Base-by-base conservation (phyloP, 257 asterid species). In the Penstemon newberryi region DNA sequence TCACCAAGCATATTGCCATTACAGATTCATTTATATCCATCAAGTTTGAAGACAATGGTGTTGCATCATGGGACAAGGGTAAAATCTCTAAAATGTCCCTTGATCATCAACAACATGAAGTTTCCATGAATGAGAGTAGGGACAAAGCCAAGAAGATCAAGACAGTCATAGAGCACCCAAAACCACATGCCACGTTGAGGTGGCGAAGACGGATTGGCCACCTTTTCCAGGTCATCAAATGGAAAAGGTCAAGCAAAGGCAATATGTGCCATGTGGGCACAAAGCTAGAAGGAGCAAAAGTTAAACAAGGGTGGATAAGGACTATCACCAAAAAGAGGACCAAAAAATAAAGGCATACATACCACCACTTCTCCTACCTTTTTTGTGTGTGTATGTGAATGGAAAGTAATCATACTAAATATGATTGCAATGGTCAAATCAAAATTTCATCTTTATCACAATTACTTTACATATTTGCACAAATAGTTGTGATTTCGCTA, bases 1-100 rank as follows among this genome's bases (percentile, higher is more conserved):
- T 25, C 2, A 25, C 33, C 33, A 25, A 25, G 33, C 33, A 25
- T 25, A 25, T 66, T 36, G 25, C 33, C 33, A 50, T 45, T 81
- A 76, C 81, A 92, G 98, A 86, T 18, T 87, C 98, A n/a, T 92
- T 86, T 66, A 92, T 90, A 88, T 87, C 98, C 60, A 87, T 92
- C 64, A 90, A 90, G 78, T 89, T 92, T 75, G 98, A 81, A 76
- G 94, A 80, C 13, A 86, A 87, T 74, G 96, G 87, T 4, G 84
- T 73, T 60, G 84, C 84, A 39, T 79, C 79, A 56, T 85, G 90
- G 90, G 87, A 82, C 71, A 80, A 77, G 62, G 80, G 70, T 36
- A 59, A 76, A 69, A 50, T 63, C 69, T 38, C 77, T 37, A 66
- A 70, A 66, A 44, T 56, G 52, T 49, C 80, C 64, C 43, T 33